phyloP scores from a whole-genome alignment of 148 eudicot species.

The Chenopodium formosanum region DNA sequence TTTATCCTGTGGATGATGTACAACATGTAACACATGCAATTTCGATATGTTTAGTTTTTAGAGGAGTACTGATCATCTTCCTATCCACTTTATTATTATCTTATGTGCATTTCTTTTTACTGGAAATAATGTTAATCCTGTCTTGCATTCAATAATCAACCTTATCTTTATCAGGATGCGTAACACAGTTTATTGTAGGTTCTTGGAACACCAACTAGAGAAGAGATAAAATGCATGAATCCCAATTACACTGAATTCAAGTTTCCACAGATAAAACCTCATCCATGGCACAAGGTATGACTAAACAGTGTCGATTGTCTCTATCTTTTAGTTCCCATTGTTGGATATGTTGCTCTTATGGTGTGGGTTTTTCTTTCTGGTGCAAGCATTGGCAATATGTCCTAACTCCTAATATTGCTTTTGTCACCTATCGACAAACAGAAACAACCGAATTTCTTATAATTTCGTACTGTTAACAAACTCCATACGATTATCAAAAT shows the following conservation, averaged over 20 bases:
- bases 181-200: constrained; percentile 48
- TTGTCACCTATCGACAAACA: background rate
- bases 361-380: no score
- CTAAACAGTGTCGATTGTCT: background rate
- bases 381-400: background rate
- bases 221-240: constrained; percentile 98
- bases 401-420: background rate
- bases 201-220: constrained; percentile 96
- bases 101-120: background rate
- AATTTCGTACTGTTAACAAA: background rate
- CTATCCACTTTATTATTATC: background rate
- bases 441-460: background rate
- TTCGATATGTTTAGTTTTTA: background rate
- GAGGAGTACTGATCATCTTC: background rate
- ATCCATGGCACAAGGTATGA: constrained; percentile 96
- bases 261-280: constrained; percentile 97
- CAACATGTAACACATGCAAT: background rate
- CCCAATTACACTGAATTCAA: constrained; percentile 97
- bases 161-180: constrained; percentile 12
- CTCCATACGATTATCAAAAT: background rate
- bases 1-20: background rate
- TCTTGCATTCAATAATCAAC: constrained; percentile 6
- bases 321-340: background rate
- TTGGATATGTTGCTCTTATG: background rate
- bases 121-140: background rate